Percentiles rank a stretch among this genome's conserved stretches.
Conservation (phyloP, 805 yeast species). For the Teunomyces kruisii region DNA sequence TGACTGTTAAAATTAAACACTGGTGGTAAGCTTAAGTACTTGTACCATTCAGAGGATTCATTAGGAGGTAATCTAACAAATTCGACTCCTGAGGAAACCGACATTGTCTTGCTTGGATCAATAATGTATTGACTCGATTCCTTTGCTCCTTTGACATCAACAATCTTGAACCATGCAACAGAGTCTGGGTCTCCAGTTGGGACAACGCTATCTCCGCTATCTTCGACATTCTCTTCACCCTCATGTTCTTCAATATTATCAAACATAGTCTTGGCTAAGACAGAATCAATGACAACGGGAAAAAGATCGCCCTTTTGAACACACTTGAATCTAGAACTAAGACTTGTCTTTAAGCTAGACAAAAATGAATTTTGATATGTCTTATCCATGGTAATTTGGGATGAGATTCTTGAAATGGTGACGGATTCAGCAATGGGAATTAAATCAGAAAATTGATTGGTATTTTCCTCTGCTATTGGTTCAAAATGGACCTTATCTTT, state of each 20-base stretch:
- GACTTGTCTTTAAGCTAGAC: slow-evolving; percentile 58
- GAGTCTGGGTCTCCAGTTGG: slow-evolving; percentile 67
- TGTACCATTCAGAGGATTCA: slow-evolving; percentile 42
- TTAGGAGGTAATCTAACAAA: slow-evolving; percentile 35
- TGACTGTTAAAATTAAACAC: slow-evolving; percentile 33
- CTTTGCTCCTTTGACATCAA: slow-evolving; percentile 44
- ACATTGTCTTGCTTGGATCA: slow-evolving; percentile 65
- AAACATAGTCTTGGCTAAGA: slow-evolving; percentile 58
- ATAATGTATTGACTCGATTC: slow-evolving; percentile 49
- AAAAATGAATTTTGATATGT: slow-evolving; percentile 61
- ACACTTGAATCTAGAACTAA: slow-evolving; percentile 58
- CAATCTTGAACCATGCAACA: slow-evolving; percentile 83
- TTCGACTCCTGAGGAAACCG: slow-evolving; percentile 67
- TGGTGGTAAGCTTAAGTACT: slow-evolving; percentile 46
- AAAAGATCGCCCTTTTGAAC: slow-evolving; percentile 66
- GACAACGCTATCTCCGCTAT: slow-evolving; percentile 26
- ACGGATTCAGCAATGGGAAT: slow-evolving; percentile 59
- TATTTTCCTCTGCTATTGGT: slow-evolving; percentile 13
- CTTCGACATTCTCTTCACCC: slow-evolving; percentile 18
- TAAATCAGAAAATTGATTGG: slow-evolving; percentile 23
- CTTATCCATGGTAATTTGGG: slow-evolving; percentile 67
- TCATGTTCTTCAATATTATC: slow-evolving; percentile 29
- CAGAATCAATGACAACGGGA: slow-evolving; percentile 74
- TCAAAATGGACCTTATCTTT: slow-evolving; percentile 17
- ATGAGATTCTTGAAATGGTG: slow-evolving; percentile 63